These are phyloP conservation scores for Alternaria longipes DNA, from an alignment of 2,329 filamentous ascomycete species.

Conservation along the genomic window DNA sequence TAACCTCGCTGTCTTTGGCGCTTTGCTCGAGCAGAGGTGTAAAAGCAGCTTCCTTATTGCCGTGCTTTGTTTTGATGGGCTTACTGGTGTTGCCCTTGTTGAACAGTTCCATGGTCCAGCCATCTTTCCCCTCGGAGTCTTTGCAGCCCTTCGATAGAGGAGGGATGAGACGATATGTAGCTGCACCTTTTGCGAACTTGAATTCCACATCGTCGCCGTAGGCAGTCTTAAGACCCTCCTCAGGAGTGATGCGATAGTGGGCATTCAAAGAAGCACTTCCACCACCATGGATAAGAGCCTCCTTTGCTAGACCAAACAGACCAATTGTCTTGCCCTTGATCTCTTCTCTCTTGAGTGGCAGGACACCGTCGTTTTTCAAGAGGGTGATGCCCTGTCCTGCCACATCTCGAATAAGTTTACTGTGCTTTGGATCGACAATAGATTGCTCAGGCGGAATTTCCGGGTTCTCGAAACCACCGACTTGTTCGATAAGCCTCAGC, in stretches of 20 bases:
- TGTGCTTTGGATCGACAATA: constrained; percentile 69
- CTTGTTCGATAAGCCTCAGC: constrained; percentile 73
- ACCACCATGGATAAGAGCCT: constrained; percentile 47
- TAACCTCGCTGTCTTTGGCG: constrained; percentile 37
- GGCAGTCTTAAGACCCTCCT: constrained; percentile 35
- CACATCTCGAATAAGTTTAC: constrained; percentile 69
- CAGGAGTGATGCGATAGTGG: constrained; percentile 40
- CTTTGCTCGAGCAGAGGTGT: constrained; percentile 34
- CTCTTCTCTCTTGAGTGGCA: constrained; percentile 71
- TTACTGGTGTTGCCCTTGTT: constrained; percentile 32
- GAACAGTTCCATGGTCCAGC: constrained; percentile 47
- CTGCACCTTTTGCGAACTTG: constrained; percentile 45
- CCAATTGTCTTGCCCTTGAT: constrained; percentile 66
- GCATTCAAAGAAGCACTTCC: constrained; percentile 43
- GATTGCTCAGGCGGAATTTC: constrained; percentile 65
- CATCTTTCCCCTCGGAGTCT: constrained; percentile 37
- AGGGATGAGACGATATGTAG: constrained; percentile 47
- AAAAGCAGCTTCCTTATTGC: constrained; percentile 39
- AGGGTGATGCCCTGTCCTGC: constrained; percentile 75
- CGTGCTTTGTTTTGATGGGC: constrained; percentile 33
- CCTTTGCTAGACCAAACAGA: constrained; percentile 74
- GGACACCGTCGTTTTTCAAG: constrained; percentile 73
- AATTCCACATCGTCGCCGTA: constrained; percentile 44
- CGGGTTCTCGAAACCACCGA: constrained; percentile 68
- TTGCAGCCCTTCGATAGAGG: constrained; percentile 39